These are phyloP conservation scores for Kodamaea plutei DNA, from an alignment of 1,139 yeast genomes.

Conservation along the genomic window DNA sequence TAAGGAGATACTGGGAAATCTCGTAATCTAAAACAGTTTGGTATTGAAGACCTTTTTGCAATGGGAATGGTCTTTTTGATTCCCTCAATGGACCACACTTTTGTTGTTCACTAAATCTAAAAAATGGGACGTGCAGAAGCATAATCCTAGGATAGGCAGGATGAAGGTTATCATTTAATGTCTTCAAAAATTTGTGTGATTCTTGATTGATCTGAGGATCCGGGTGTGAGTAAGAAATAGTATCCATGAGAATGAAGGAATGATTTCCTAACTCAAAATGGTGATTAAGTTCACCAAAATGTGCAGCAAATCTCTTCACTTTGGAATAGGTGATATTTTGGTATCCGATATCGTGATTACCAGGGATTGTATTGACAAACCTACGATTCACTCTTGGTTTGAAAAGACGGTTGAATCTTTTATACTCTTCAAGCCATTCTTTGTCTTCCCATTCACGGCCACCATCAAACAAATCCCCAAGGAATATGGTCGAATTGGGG, in stretches of 20 bases:
- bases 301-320: slow-evolving; percentile 57
- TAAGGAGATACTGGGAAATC: slow-evolving; percentile 53
- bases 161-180: slow-evolving; percentile 18
- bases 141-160: slow-evolving; percentile 59
- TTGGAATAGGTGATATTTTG: slow-evolving; percentile 59
- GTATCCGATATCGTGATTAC: slow-evolving; percentile 95
- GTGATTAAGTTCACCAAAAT: slow-evolving; percentile 68
- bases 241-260: slow-evolving; percentile 70
- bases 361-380: slow-evolving; percentile 67
- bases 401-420: slow-evolving; percentile 64
- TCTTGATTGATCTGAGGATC: slow-evolving; percentile 22
- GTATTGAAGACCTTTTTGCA: slow-evolving; percentile 69
- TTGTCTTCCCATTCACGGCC: slow-evolving; percentile 77
- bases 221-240: slow-evolving; percentile 65
- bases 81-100: slow-evolving; percentile 71
- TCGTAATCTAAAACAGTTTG: slow-evolving; percentile 68
- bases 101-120: slow-evolving; percentile 49
- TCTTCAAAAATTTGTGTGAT: slow-evolving; percentile 24
- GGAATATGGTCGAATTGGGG: slow-evolving; percentile 73
- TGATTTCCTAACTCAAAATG: slow-evolving; percentile 65
- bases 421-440: slow-evolving; percentile 70
- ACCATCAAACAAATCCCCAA: slow-evolving; percentile 94
- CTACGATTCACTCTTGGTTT: slow-evolving; percentile 44
- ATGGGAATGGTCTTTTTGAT: slow-evolving; percentile 56
- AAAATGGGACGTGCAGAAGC: slow-evolving; percentile 77